phyloP scores from a whole-genome alignment of 2,329 filamentous ascomycete species.

The Furcasterigmium sp. region DNA sequence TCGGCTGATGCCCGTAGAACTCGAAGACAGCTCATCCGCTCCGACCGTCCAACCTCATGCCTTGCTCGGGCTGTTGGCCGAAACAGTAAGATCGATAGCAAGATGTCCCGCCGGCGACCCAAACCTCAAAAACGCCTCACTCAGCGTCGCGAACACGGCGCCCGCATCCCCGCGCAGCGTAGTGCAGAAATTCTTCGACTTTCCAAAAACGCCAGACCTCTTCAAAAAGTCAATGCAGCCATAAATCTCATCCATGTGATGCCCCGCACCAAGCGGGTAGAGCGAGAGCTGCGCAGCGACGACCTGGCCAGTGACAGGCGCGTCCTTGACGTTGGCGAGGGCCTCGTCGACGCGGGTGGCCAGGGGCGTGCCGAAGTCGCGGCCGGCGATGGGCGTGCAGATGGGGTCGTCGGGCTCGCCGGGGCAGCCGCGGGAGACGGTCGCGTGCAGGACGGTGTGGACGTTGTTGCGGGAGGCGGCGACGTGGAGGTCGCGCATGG shows the following conservation, averaged over 20 bases:
- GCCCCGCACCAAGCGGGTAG: not conserved
- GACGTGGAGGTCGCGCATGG: constrained; percentile 1
- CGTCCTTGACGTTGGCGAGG: not conserved
- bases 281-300: not conserved
- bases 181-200: not conserved
- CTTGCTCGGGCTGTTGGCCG: not conserved
- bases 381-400: not conserved
- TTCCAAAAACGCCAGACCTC: not conserved
- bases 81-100: not conserved
- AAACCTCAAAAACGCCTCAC: not conserved
- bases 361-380: not conserved
- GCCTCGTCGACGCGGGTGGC: not conserved
- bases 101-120: not conserved
- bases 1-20: not conserved
- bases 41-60: not conserved
- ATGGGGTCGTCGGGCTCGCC: not conserved
- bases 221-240: not conserved
- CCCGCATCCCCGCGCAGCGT: not conserved
- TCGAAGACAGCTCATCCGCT: not conserved
- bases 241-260: not conserved
- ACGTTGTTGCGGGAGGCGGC: not conserved
- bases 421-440: not conserved
- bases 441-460: not conserved
- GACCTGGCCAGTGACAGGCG: not conserved
- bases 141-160: not conserved